These are phyloP conservation scores for Crucihimalaya himalaica DNA, from an alignment of 345 rosid genomes.

Conservation along the genomic window DNA sequence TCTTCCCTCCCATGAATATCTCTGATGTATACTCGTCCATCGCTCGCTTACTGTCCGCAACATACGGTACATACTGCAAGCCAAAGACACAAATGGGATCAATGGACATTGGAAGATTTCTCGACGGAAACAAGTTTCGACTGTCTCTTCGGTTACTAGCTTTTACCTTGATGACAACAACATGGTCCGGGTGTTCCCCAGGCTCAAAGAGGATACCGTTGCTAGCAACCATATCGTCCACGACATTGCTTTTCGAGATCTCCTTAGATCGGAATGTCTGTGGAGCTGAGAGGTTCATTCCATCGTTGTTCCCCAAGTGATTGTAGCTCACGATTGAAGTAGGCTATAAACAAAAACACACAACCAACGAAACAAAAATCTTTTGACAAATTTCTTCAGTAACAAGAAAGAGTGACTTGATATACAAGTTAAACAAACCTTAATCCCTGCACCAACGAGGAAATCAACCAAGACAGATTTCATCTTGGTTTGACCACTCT, in stretches of 20 bases:
- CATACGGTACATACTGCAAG: slow-evolving; percentile 84
- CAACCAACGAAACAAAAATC: background rate
- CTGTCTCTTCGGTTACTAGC: background rate
- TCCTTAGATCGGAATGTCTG: slow-evolving; percentile 95
- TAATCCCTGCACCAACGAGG: slow-evolving; percentile 98
- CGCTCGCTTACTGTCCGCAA: slow-evolving; percentile 94
- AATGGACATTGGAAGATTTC: background rate
- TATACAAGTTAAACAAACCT: slow-evolving; percentile 49
- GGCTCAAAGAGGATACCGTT: slow-evolving; percentile 89
- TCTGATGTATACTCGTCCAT: slow-evolving; percentile 99
- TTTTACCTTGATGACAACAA: slow-evolving; percentile 95
- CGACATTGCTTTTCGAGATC: slow-evolving; percentile 95
- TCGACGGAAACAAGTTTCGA: background rate
- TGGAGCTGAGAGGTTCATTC: slow-evolving; percentile 98
- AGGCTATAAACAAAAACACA: slow-evolving; percentile 51
- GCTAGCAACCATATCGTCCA: slow-evolving; percentile 97
- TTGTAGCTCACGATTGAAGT: slow-evolving; percentile 98
- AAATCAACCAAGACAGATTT: slow-evolving; percentile 95
- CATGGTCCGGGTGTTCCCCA: slow-evolving; percentile 98
- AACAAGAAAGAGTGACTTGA: slow-evolving; percentile 17
- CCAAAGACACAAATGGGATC: slow-evolving; percentile 11
- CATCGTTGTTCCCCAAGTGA: slow-evolving; percentile 94
- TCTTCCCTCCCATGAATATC: slow-evolving; percentile 96
- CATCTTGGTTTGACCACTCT: slow-evolving; percentile 99
- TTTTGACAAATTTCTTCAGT: background rate